phyloP scores from a whole-genome alignment of 371 early-diverging fungal species.

The Lichtheimia corymbifera region DNA sequence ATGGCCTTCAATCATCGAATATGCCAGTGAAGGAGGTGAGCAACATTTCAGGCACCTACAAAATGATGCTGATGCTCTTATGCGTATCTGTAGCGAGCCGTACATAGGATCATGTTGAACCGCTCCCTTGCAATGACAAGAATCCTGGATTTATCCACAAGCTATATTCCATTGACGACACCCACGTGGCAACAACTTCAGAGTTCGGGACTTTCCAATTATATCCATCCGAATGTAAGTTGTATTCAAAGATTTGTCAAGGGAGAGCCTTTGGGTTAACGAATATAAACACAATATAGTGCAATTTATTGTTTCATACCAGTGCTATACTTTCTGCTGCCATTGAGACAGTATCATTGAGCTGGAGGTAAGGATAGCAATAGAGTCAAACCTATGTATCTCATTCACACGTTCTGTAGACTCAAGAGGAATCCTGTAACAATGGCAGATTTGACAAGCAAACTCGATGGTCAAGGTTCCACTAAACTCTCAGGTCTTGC shows the following conservation, averaged over 20 bases:
- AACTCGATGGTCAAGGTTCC: conserved; percentile 50
- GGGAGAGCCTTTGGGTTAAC: background rate
- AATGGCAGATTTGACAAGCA: conserved; percentile 42
- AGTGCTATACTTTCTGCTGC: conserved; percentile 67
- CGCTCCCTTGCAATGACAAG: conserved; percentile 48
- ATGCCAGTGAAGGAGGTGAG: conserved; percentile 32
- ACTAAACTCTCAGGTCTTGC: conserved; percentile 49
- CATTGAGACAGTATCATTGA: conserved; percentile 63
- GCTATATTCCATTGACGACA: conserved; percentile 61
- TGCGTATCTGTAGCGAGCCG: conserved; percentile 27
- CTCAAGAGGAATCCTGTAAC: conserved; percentile 36
- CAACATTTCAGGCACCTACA: background rate
- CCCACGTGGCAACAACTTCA: conserved; percentile 26
- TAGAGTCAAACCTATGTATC: background rate
- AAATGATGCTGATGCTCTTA: too few species aligned
- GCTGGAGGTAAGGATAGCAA: conserved; percentile 45
- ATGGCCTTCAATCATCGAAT: conserved; percentile 47
- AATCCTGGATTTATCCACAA: conserved; percentile 50
- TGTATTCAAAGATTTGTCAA: background rate
- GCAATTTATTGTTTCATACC: conserved; percentile 59
- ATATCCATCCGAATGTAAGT: conserved; percentile 27
- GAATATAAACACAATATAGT: conserved; percentile 16
- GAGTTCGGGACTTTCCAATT: conserved; percentile 27
- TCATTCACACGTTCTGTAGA: conserved; percentile 21
- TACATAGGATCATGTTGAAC: conserved; percentile 46